phyloP scores from a whole-genome alignment of 208 protist genomes.

The Crithidia sp. region DNA sequence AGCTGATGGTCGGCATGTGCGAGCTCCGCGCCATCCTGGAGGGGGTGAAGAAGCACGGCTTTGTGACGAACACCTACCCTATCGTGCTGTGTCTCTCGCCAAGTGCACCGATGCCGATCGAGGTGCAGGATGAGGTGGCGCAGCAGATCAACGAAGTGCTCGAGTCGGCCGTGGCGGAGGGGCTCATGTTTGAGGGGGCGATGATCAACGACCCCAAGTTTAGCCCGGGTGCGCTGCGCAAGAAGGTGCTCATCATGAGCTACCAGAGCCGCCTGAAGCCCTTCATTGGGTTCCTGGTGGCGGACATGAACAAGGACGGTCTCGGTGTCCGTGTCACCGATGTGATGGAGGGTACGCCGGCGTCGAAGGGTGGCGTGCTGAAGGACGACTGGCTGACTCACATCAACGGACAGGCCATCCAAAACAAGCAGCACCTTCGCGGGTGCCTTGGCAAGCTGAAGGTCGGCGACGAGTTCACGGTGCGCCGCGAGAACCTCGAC shows the following conservation, averaged over 20 bases:
- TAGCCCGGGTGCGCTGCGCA: slow-evolving; percentile 80
- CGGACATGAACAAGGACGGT: slow-evolving; percentile 90
- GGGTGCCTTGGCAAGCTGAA: slow-evolving; percentile 60
- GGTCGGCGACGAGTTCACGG: slow-evolving; percentile 83
- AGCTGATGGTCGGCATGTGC: slow-evolving; percentile 67
- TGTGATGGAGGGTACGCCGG: slow-evolving; percentile 80
- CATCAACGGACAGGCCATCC: slow-evolving; percentile 72
- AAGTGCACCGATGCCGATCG: slow-evolving; percentile 35
- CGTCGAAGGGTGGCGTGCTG: slow-evolving; percentile 76
- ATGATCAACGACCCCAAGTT: slow-evolving; percentile 91
- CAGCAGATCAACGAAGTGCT: slow-evolving; percentile 58
- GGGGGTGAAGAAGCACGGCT: slow-evolving; percentile 73
- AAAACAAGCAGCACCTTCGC: slow-evolving; percentile 84
- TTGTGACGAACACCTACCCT: slow-evolving; percentile 76
- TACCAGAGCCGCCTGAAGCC: slow-evolving; percentile 76
- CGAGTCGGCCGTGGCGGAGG: slow-evolving; percentile 69
- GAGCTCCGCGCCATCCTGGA: slow-evolving; percentile 65
- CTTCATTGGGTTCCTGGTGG: slow-evolving; percentile 87
- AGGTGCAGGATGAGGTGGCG: slow-evolving; percentile 69
- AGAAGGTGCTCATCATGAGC: slow-evolving; percentile 83
- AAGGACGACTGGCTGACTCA: slow-evolving; percentile 92
- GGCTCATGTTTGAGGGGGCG: slow-evolving; percentile 89
- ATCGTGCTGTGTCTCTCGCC: slow-evolving; percentile 84
- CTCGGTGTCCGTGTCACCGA: slow-evolving; percentile 88
- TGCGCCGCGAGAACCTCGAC: slow-evolving; percentile 85